phyloP scores from a whole-genome alignment of 148 eudicot genomes.

The Pharnaceum exiguum region DNA sequence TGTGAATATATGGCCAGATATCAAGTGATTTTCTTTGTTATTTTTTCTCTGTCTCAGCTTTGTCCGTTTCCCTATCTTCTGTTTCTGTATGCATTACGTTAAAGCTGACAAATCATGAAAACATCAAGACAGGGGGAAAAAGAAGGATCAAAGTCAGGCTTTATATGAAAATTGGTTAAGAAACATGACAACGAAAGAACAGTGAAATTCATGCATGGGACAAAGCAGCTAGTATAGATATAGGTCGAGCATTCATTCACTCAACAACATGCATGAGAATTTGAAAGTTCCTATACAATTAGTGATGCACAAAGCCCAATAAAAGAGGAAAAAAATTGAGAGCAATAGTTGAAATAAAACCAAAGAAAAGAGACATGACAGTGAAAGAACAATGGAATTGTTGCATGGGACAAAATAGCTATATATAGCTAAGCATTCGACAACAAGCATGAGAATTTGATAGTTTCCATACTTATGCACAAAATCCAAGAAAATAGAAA shows the following conservation, averaged over 20 bases:
- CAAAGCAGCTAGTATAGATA: slow-evolving; percentile 14
- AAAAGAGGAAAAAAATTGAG: too few species aligned
- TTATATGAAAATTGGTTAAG: slow-evolving; percentile 7
- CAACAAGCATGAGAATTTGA: slow-evolving; percentile 12
- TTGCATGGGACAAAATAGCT: slow-evolving; percentile 30
- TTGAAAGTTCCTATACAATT: background rate
- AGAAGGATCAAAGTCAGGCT: too few species aligned
- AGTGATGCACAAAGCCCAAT: too few species aligned
- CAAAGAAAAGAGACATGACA: slow-evolving; percentile 23
- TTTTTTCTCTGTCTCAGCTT: too few species aligned
- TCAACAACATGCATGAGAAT: slow-evolving; percentile 18
- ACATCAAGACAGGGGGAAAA: too few species aligned
- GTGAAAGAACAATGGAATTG: slow-evolving; percentile 17
- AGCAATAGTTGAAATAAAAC: too few species aligned
- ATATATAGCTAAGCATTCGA: background rate
- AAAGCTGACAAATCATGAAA: too few species aligned
- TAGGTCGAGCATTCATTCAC: slow-evolving; percentile 2
- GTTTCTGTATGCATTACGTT: too few species aligned
- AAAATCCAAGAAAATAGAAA: too few species aligned
- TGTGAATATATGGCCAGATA: too few species aligned
- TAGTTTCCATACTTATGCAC: background rate
- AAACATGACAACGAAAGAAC: slow-evolving; percentile 21
- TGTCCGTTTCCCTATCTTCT: too few species aligned
- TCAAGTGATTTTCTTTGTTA: too few species aligned
- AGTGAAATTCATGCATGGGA: slow-evolving; percentile 25